Percentiles rank a stretch among this genome's conserved stretches.
These are phyloP conservation scores for Mycena vitilis DNA, from an alignment of 768 basidiomycete genomes.

Conservation along the genomic window DNA sequence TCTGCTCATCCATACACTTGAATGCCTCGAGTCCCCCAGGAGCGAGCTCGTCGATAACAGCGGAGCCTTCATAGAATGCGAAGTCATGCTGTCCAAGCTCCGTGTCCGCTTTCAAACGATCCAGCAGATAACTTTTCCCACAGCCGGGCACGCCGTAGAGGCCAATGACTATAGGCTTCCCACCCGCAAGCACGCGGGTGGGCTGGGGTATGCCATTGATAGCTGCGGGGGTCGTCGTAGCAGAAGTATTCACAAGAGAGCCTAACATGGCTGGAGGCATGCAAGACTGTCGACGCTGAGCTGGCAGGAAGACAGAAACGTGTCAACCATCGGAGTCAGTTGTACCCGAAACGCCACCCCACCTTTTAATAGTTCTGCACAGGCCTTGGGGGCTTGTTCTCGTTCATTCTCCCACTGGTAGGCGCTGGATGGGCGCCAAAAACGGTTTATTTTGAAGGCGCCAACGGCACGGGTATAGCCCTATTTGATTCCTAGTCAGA, in stretches of 20 bases:
- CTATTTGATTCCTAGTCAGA: no score
- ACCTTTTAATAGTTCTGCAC: no score
- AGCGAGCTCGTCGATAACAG: conserved; percentile 34
- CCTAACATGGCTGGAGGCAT: neutral
- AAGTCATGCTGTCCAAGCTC: conserved; percentile 32
- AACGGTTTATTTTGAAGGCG: no score
- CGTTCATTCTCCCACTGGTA: no score
- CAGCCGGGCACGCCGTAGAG: conserved; percentile 3
- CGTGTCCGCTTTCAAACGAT: conserved; percentile 26
- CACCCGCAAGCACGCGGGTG: neutral
- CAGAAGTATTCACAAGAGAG: neutral
- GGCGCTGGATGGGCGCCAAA: no score
- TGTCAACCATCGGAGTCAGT: no score
- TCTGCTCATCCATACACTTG: conserved; percentile 32
- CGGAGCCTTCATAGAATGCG: conserved; percentile 38
- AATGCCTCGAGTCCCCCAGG: conserved; percentile 40
- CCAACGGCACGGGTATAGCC: no score
- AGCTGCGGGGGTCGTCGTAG: neutral
- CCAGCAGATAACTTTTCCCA: conserved; percentile 17
- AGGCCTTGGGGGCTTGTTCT: no score
- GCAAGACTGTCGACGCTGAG: neutral
- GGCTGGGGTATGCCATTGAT: neutral
- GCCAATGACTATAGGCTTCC: neutral
- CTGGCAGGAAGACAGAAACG: no score
- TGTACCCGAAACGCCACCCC: no score